Evolutionary conservation across 257 asterid species (phyloP), one percentile per base, ranked within the genome.

Genomic region (Mitragyna speciosa): DNA sequence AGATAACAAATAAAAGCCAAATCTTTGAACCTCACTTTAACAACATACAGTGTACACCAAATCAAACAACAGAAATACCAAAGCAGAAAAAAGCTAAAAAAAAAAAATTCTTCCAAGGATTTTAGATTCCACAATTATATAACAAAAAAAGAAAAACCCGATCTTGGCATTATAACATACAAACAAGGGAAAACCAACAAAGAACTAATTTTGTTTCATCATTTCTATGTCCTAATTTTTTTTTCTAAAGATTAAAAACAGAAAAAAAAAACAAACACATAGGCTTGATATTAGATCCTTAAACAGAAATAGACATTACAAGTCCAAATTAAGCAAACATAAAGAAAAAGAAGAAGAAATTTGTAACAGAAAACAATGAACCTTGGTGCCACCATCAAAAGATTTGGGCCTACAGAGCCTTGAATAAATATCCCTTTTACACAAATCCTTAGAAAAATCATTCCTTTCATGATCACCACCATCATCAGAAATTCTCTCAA

Each of bases 341-440:
- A 3, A 71, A 30, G n/a, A n/a, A n/a, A n/a, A n/a, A 41, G 17
- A 11, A 79, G 56, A 65, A 52, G 39, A 36, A 49, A 30, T 30
- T 1, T 19, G 77, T 12, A 24, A 33, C 19, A 65, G 20, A 81
- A 69, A 81, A 69, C 75, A 43, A 78, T 3, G 47, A 31, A 95
- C 99, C 99, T 95, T 93, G 52, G 91, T 78, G 80, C 92, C 95
- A 52, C 83, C 92, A 79, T 95, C 99, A 68, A 95, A 85, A 24
- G 88, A 88, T 87, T 84, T 89, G 26, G 94, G 84, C 31, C 83
- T 77, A 78, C 89, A 92, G 73, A 92, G 93, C 86, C 76, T 85
- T 5, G 97, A 81, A 80, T 88, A 92, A 31, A 92, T 79, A 75
- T 89, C 91, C 84, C 82, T 92, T 81, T 89, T 90, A 54, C 95